A percentile compares a stretch with the other conserved stretches of the same genome.
phyloP scores from a whole-genome alignment of 208 protist genomes.

The Tritrichomonas foetus region DNA sequence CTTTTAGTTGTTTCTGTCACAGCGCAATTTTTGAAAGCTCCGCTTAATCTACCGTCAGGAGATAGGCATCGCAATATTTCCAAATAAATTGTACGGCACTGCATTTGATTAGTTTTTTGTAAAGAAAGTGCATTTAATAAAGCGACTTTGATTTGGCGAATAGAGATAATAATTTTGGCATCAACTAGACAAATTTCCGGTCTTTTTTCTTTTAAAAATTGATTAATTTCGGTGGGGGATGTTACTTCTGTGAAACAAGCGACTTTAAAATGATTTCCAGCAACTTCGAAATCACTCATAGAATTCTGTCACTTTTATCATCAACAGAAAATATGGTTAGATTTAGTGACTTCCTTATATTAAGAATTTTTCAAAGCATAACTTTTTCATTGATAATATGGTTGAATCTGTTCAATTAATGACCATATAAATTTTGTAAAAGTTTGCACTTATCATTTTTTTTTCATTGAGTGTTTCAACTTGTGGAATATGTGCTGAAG shows the following conservation, averaged over 20 bases:
- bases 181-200: background rate
- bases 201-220: background rate
- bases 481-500: background rate
- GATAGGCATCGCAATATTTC: conserved; percentile 23
- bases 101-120: background rate
- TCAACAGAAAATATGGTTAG: too few species aligned
- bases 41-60: background rate
- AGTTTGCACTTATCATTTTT: too few species aligned
- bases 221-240: background rate
- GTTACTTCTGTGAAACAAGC: background rate
- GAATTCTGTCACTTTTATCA: too few species aligned
- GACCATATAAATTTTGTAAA: too few species aligned
- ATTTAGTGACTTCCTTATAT: too few species aligned
- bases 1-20: background rate
- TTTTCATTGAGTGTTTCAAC: too few species aligned
- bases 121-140: background rate
- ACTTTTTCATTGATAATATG: too few species aligned
- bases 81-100: background rate
- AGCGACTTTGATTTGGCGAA: background rate
- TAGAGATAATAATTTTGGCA: background rate
- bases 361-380: too few species aligned
- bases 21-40: background rate
- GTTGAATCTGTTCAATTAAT: too few species aligned
- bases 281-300: too few species aligned
- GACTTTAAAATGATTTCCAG: background rate